Evolutionary conservation across 495 filamentous ascomycete species (phyloP).

Genomic region (Hypoxylon perforatum): DNA sequence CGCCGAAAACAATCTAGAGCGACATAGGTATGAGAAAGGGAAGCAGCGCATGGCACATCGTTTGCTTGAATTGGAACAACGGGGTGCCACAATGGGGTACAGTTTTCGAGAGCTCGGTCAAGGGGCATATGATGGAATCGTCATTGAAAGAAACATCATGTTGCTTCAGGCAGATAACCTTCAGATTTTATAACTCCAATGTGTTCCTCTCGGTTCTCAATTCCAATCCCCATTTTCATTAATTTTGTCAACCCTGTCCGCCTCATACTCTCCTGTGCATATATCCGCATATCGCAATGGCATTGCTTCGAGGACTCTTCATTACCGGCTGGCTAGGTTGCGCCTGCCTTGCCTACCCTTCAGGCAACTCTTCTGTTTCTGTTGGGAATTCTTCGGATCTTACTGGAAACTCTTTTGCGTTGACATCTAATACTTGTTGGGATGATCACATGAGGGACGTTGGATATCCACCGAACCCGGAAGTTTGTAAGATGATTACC

Average conservation of each 20-base stretch:
- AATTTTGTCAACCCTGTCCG: background rate
- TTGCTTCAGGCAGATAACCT: no score
- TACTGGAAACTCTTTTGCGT: no score
- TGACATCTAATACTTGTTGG: no score
- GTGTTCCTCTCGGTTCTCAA: background rate
- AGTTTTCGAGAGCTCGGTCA: no score
- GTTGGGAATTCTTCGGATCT: background rate
- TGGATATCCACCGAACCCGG: background rate
- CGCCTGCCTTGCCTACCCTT: background rate
- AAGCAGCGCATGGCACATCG: background rate
- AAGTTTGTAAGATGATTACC: conserved; percentile 5
- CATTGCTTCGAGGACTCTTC: background rate
- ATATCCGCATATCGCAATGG: background rate
- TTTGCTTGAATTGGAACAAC: no score
- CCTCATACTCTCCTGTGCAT: background rate
- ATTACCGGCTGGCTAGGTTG: conserved; percentile 1
- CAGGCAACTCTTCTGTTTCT: background rate
- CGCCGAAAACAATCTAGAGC: no score
- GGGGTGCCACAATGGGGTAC: no score
- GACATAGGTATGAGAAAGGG: no score
- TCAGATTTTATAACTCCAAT: no score
- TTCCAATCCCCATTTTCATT: background rate
- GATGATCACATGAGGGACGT: background rate
- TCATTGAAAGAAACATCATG: no score
- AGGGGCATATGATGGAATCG: no score